phyloP scores from a whole-genome alignment of 176 grass and related monocot species.

The Thinopyrum elongatum region DNA sequence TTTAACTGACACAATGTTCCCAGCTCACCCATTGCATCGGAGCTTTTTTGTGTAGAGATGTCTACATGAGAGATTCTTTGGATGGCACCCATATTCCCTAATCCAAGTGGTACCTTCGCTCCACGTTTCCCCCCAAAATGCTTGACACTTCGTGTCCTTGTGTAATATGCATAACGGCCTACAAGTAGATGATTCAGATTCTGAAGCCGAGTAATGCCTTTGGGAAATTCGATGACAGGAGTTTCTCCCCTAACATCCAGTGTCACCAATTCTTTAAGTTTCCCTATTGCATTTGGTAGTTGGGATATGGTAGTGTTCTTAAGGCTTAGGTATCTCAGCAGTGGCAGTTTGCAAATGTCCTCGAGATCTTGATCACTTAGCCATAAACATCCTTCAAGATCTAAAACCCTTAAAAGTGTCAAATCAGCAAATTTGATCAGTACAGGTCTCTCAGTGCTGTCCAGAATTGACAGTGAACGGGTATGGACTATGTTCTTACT shows the following conservation, averaged over 20 bases:
- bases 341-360: not conserved
- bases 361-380: not conserved
- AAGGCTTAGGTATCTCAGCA: slow-evolving; percentile 11
- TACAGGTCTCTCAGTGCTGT: not conserved
- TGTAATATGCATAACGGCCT: not conserved
- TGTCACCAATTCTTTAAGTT: slow-evolving; percentile 4
- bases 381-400: slow-evolving; percentile 17
- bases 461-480: not conserved
- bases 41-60: not conserved
- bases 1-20: not conserved
- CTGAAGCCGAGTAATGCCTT: not conserved
- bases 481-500: not conserved
- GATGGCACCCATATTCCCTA: not conserved
- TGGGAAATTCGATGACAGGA: not conserved
- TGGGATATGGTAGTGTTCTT: not conserved
- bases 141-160: slow-evolving; percentile 8
- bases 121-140: not conserved
- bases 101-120: not conserved
- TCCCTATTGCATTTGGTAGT: not conserved
- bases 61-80: not conserved
- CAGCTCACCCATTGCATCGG: not conserved
- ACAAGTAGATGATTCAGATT: not conserved
- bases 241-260: not conserved
- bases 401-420: slow-evolving; percentile 6
- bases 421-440: not conserved